phyloP scores from a whole-genome alignment of 495 filamentous ascomycete species.

The Aspergillus heteromorphus region DNA sequence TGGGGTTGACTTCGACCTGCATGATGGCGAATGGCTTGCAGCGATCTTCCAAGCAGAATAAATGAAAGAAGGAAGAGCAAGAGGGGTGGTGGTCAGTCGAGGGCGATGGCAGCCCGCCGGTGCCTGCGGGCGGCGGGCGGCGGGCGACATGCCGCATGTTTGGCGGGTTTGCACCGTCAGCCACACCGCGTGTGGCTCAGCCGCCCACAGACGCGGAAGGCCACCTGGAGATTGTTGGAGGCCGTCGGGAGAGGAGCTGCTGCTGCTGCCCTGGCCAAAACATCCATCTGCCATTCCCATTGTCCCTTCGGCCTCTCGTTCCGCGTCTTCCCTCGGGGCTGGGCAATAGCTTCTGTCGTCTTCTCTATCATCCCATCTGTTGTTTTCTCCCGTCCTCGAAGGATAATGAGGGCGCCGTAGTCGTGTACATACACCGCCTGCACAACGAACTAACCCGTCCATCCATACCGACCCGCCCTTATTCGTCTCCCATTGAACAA shows the following conservation, averaged over 20 bases:
- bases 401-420: slow-evolving; percentile 32
- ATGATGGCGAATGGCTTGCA: slow-evolving; percentile 41
- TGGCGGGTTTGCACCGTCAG: slow-evolving; percentile 37
- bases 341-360: neutral
- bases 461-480: slow-evolving; percentile 25
- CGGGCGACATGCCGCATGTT: slow-evolving; percentile 33
- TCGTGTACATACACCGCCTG: slow-evolving; percentile 17
- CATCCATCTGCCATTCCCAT: slow-evolving; percentile 11
- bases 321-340: neutral
- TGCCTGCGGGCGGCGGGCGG: too few species aligned
- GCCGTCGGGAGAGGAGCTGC: slow-evolving; percentile 7
- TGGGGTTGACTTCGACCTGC: slow-evolving; percentile 88
- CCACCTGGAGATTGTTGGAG: slow-evolving; percentile 41
- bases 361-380: slow-evolving; percentile 2
- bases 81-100: neutral
- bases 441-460: slow-evolving; percentile 17
- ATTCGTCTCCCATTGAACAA: slow-evolving; percentile 7
- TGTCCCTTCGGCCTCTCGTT: slow-evolving; percentile 2
- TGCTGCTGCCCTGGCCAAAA: slow-evolving; percentile 14
- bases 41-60: neutral
- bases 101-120: neutral
- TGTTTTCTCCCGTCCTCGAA: slow-evolving; percentile 1
- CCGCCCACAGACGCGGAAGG: slow-evolving; percentile 43
- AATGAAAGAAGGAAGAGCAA: neutral
- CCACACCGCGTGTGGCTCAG: slow-evolving; percentile 22